Evolutionary conservation across 2,329 filamentous ascomycete species (phyloP), one percentile per base, ranked within the genome.

Genomic region (Juglanconis oblonga): DNA sequence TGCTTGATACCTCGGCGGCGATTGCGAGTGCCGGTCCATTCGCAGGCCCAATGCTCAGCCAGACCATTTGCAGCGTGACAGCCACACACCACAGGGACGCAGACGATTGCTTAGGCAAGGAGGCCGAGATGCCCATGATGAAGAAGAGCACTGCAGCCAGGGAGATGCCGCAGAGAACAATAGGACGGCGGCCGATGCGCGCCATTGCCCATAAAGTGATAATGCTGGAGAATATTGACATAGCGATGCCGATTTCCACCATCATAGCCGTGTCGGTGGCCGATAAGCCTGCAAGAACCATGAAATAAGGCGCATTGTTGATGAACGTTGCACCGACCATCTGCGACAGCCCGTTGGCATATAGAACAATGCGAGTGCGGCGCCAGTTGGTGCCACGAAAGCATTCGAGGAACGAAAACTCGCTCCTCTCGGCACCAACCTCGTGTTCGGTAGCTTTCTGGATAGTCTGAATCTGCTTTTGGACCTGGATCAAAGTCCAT

Each of bases 271-370:
- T 53, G 11, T 58, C 42, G 10, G 11, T 48, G 2, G 56, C 33
- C 3, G 56, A 58, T 7, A 58, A 17, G 2, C 56, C 56, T 1
- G 56, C 56, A 5, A 58, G 33, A 17, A 58, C 50, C 56, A 58
- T 58, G 40, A 58, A 58, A 10, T 58, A 58, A 13, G 56, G 49
- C 0, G 49, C 51, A 17, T 58, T 58, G 31, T 51, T 52, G 33
- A 58, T 52, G 55, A 58, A 58, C 3, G 55, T 58, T 40, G 55
- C 55, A 14, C 55, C 55, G 3, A 40, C 48, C 55, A 58, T 58
- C 40, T 58, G 55, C 8, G 55, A 47, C 5, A 58, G 10, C 33
- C 55, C 55, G 10, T 58, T 58, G 13, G 55, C 48, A 13, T 58
- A 58, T 9, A 58, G n/a, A 3, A 58, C 55, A 11, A 58, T 52